phyloP scores from a whole-genome alignment of 2,329 filamentous ascomycete species.

The Proliferodiscus dingleyae region DNA sequence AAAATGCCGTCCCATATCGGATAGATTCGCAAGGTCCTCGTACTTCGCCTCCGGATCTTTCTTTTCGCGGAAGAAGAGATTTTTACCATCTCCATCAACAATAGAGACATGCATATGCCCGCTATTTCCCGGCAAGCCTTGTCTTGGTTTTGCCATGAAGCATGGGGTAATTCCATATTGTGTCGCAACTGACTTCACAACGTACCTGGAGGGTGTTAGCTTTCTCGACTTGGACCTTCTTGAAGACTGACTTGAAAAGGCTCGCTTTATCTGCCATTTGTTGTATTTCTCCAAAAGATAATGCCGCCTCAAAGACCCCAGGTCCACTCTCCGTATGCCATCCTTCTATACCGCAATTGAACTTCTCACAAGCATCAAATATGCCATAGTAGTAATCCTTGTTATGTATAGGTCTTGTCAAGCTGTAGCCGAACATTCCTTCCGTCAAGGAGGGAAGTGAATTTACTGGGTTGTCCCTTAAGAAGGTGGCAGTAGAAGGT shows the following conservation, averaged over 20 bases:
- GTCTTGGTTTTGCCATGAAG: slow-evolving; percentile 96
- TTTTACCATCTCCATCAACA: slow-evolving; percentile 73
- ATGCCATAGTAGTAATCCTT: slow-evolving; percentile 89
- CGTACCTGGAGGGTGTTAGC: slow-evolving; percentile 49
- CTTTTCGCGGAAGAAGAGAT: slow-evolving; percentile 71
- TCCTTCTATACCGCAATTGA: slow-evolving; percentile 79
- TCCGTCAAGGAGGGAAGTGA: slow-evolving; percentile 77
- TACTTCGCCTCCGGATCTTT: slow-evolving; percentile 68
- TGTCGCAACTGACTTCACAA: slow-evolving; percentile 81
- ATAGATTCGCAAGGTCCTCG: slow-evolving; percentile 72
- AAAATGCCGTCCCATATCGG: slow-evolving; percentile 87
- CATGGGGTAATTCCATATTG: slow-evolving; percentile 90
- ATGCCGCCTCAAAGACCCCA: slow-evolving; percentile 90
- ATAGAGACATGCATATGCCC: slow-evolving; percentile 95
- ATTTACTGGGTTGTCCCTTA: slow-evolving; percentile 66
- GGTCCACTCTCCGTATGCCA: slow-evolving; percentile 96
- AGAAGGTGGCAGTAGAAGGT: slow-evolving; percentile 68
- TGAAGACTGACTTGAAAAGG: slow-evolving; percentile 82
- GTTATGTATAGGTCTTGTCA: slow-evolving; percentile 83
- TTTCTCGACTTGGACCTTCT: too few relatives aligned
- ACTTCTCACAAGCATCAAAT: slow-evolving; percentile 73
- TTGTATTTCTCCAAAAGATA: slow-evolving; percentile 83
- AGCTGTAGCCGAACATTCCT: slow-evolving; percentile 93
- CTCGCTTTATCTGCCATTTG: slow-evolving; percentile 89
- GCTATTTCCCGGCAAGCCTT: slow-evolving; percentile 88